These are phyloP conservation scores for Alternaria arbusti DNA, from an alignment of 2,329 filamentous ascomycete species.

Conservation along the genomic window DNA sequence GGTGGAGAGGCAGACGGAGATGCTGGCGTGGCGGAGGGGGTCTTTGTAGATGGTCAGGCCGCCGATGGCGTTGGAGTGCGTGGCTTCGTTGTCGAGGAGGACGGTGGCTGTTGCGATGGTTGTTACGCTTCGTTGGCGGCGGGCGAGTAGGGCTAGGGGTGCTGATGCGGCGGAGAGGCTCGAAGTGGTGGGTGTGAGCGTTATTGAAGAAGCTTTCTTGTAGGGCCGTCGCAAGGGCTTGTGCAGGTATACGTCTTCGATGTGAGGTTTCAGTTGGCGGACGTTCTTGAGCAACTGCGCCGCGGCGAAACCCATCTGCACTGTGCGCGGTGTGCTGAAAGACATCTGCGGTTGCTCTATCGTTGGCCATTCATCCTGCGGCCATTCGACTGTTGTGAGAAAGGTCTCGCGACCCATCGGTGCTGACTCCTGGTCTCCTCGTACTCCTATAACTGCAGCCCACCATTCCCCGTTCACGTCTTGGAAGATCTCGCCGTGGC, in stretches of 20 bases:
- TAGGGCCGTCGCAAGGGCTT: background rate
- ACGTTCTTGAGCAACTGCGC: background rate
- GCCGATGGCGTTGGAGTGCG: background rate
- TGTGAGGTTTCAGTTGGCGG: background rate
- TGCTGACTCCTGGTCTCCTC: conserved; percentile 2
- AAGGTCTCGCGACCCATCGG: conserved; percentile 20
- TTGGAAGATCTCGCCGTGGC: conserved; percentile 64
- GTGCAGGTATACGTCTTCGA: background rate
- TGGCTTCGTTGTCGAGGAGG: background rate
- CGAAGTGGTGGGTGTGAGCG: background rate
- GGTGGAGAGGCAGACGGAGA: background rate
- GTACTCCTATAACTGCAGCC: conserved; percentile 56
- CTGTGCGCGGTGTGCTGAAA: background rate
- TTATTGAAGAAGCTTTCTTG: background rate
- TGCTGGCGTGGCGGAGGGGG: background rate
- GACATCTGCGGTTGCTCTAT: conserved; percentile 28
- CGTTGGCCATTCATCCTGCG: conserved; percentile 49
- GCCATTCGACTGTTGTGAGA: conserved; percentile 14
- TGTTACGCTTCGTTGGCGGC: background rate
- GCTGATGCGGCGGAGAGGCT: background rate
- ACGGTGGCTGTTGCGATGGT: background rate
- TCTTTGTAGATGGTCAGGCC: background rate
- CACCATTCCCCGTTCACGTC: conserved; percentile 61
- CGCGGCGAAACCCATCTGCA: background rate
- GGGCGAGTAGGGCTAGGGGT: background rate